A percentile compares a stretch with the other conserved stretches of the same genome.
phyloP scores from a whole-genome alignment of 495 filamentous ascomycete species.

The Sordaria brevicollis region DNA sequence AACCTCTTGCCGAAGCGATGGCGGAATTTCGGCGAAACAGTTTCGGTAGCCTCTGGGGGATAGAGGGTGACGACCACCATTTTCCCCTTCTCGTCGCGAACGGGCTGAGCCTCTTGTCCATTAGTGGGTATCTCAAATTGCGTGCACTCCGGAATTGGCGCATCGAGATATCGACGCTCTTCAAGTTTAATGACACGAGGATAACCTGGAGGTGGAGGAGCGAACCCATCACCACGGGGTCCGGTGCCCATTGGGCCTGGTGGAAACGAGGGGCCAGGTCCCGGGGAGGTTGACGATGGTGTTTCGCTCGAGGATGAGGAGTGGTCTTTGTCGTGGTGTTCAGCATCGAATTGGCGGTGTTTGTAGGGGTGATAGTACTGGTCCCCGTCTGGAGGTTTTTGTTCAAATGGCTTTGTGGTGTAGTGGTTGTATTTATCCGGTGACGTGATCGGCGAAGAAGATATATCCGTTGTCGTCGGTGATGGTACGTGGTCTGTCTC shows the following conservation, averaged over 20 bases:
- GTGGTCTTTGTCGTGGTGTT: neutral
- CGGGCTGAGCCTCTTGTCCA: constrained; percentile 24
- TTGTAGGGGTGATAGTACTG: neutral
- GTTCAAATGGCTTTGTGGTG: neutral
- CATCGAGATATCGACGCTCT: constrained; percentile 52
- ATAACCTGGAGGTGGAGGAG: constrained; percentile 32
- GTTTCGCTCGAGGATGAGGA: neutral
- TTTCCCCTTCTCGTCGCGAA: constrained; percentile 28
- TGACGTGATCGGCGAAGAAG: neutral
- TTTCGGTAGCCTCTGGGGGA: constrained; percentile 42
- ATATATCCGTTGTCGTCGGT: neutral
- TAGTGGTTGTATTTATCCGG: neutral
- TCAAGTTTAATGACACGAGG: constrained; percentile 70
- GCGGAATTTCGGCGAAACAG: neutral
- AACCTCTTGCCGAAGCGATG: neutral
- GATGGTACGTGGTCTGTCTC: neutral
- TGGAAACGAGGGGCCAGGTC: constrained; percentile 3
- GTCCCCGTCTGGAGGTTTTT: neutral
- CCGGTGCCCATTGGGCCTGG: constrained; percentile 9
- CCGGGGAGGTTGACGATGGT: neutral
- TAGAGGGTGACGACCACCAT: constrained; percentile 33
- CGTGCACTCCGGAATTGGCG: constrained; percentile 42
- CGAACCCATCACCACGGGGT: constrained; percentile 5
- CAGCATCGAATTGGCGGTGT: constrained; percentile 1
- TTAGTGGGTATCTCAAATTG: constrained; percentile 53